Evolutionary conservation across 495 filamentous ascomycete species (phyloP).

Genomic region (Annulohypoxylon stygium): DNA sequence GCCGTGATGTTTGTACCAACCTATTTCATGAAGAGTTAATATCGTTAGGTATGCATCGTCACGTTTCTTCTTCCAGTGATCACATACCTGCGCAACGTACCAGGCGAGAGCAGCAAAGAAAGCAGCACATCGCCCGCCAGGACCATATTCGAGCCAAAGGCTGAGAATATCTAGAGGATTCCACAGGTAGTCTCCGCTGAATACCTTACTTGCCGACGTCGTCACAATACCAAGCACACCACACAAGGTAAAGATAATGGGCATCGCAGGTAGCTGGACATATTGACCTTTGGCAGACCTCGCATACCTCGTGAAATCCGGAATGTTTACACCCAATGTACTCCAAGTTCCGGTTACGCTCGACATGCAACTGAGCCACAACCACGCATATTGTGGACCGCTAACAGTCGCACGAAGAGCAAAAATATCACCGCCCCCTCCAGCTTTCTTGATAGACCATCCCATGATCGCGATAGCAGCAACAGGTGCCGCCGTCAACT

Average conservation of each 20-base stretch:
- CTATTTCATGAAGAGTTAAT: conserved; percentile 35
- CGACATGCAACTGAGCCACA: conserved; percentile 61
- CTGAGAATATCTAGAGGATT: conserved; percentile 67
- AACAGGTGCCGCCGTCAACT: conserved; percentile 65
- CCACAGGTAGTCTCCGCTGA: conserved; percentile 68
- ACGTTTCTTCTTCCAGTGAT: not conserved
- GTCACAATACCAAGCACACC: conserved; percentile 65
- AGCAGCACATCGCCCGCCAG: conserved; percentile 64
- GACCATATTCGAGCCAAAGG: conserved; percentile 59
- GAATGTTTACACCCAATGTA: conserved; percentile 66
- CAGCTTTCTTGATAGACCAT: conserved; percentile 65
- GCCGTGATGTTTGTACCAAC: conserved; percentile 73
- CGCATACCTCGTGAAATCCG: conserved; percentile 73
- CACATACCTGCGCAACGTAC: conserved; percentile 43
- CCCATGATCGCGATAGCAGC: conserved; percentile 67
- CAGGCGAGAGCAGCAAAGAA: conserved; percentile 68
- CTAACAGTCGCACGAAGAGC: conserved; percentile 57
- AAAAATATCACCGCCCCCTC: conserved; percentile 62
- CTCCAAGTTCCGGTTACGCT: conserved; percentile 60
- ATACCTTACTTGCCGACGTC: conserved; percentile 64
- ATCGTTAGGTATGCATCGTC: not conserved
- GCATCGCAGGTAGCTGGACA: conserved; percentile 69
- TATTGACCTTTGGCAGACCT: conserved; percentile 64
- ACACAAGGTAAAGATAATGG: conserved; percentile 69
- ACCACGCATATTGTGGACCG: conserved; percentile 57